Evolutionary conservation across 257 asterid species (phyloP).

Genomic region (Handroanthus guayacan): DNA sequence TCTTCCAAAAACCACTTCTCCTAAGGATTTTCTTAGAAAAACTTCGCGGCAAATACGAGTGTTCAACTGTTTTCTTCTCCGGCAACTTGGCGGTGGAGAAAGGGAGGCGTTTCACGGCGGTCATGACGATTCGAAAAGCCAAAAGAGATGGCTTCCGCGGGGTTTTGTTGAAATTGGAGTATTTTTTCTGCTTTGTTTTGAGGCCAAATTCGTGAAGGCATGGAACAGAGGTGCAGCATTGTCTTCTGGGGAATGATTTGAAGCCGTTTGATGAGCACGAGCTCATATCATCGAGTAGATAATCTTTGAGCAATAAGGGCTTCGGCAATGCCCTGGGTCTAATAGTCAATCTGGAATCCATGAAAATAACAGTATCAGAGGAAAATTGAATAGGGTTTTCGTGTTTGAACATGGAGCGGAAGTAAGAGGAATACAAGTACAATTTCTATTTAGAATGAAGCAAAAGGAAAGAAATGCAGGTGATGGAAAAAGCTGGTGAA

Average conservation of each 20-base stretch:
- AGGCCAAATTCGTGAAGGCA: slow-evolving; percentile 43
- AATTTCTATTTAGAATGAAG: slow-evolving; percentile 36
- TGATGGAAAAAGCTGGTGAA: slow-evolving; percentile 11
- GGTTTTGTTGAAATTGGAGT: slow-evolving; percentile 22
- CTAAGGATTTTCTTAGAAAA: slow-evolving; percentile 56
- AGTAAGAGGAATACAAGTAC: background rate
- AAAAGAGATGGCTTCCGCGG: slow-evolving; percentile 49
- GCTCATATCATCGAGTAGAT: slow-evolving; percentile 56
- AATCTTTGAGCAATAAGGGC: slow-evolving; percentile 51
- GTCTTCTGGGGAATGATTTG: slow-evolving; percentile 56
- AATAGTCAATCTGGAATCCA: slow-evolving; percentile 50
- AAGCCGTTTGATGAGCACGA: slow-evolving; percentile 70
- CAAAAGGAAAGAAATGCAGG: slow-evolving; percentile 29
- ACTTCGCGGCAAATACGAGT: slow-evolving; percentile 51
- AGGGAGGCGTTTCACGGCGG: slow-evolving; percentile 68
- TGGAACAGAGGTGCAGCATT: slow-evolving; percentile 58
- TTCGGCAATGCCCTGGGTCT: slow-evolving; percentile 34
- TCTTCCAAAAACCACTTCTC: slow-evolving; percentile 62
- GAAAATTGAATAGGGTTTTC: background rate
- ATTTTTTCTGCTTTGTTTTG: slow-evolving; percentile 24
- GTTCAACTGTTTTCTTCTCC: slow-evolving; percentile 33
- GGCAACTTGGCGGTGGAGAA: slow-evolving; percentile 41
- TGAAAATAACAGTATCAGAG: background rate
- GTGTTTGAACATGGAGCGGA: background rate
- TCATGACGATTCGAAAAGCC: slow-evolving; percentile 59